These are phyloP conservation scores for Phytophthora colocasiae DNA, from an alignment of 352 stramenopile species.

Conservation along the genomic window DNA sequence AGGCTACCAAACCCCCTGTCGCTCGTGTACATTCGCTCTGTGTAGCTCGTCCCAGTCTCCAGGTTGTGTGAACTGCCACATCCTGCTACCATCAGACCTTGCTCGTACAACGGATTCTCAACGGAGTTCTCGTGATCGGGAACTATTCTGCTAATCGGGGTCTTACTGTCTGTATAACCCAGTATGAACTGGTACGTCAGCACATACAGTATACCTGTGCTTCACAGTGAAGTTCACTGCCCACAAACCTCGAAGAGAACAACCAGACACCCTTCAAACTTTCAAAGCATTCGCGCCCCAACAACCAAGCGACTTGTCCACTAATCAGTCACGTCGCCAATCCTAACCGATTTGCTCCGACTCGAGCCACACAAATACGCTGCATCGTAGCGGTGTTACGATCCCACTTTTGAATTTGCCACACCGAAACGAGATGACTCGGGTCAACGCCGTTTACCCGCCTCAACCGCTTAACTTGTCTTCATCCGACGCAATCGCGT, in stretches of 20 bases:
- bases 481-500: constrained; percentile 9
- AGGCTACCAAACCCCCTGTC: too few relatives aligned
- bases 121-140: too few relatives aligned
- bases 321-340: constrained; percentile 13
- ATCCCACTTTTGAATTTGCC: constrained; percentile 21
- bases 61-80: too few relatives aligned
- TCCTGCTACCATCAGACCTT: too few relatives aligned
- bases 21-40: too few relatives aligned
- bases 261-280: constrained; percentile 3
- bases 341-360: constrained; percentile 4
- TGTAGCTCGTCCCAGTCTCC: too few relatives aligned
- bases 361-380: background rate
- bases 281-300: background rate
- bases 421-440: constrained; percentile 31
- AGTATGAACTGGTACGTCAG: too few relatives aligned
- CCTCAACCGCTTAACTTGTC: constrained; percentile 20
- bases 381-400: constrained; percentile 4
- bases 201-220: background rate
- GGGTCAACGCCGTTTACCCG: constrained; percentile 12
- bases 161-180: too few relatives aligned
- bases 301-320: constrained; percentile 21
- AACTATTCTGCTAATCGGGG: too few relatives aligned
- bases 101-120: too few relatives aligned
- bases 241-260: constrained; percentile 10
- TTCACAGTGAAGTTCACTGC: background rate